Conservation (phyloP, 225 moss, liverwort and hornwort genomes). For the Sphagnum tenellum region DNA sequence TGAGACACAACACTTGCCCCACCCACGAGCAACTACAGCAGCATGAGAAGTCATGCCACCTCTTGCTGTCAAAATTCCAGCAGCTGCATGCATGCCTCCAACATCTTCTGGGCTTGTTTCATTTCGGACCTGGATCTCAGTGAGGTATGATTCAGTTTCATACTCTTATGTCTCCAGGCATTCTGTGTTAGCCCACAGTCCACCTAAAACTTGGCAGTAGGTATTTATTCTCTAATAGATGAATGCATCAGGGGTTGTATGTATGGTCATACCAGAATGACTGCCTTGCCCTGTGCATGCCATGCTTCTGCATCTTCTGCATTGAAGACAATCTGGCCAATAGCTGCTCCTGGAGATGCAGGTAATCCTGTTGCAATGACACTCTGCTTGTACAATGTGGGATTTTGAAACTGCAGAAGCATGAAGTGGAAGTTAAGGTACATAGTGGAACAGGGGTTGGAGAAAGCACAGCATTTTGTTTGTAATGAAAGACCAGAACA, state of each 20-base stretch:
- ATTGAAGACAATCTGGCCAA: conserved; percentile 76
- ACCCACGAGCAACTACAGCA: conserved; percentile 93
- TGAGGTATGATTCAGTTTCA: too few relatives aligned
- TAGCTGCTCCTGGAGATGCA: conserved; percentile 92
- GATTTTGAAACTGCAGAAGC: conserved; percentile 55
- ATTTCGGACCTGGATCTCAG: conserved; percentile 59
- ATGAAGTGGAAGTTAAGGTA: too few relatives aligned
- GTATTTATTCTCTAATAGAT: too few relatives aligned
- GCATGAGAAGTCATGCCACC: conserved; percentile 98
- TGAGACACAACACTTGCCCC: conserved; percentile 97
- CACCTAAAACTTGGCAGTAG: too few relatives aligned
- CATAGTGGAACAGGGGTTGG: too few relatives aligned
- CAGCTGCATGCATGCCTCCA: conserved; percentile 90
- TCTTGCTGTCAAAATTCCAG: conserved; percentile 81
- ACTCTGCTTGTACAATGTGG: conserved; percentile 47
- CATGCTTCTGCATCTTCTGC: conserved; percentile 83
- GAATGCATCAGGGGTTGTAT: too few relatives aligned
- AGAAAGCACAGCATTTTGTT: too few relatives aligned
- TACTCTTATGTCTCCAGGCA: too few relatives aligned
- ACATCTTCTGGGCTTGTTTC: conserved; percentile 98
- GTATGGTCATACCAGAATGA: conserved; percentile 49
- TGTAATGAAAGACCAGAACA: too few relatives aligned
- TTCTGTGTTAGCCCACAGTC: too few relatives aligned
- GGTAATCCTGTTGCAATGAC: conserved; percentile 84
- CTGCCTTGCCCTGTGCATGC: conserved; percentile 61